Evolutionary conservation across 1,139 yeast genomes (phyloP).

Genomic region (Nakaseomyces kungkrabaensis): DNA sequence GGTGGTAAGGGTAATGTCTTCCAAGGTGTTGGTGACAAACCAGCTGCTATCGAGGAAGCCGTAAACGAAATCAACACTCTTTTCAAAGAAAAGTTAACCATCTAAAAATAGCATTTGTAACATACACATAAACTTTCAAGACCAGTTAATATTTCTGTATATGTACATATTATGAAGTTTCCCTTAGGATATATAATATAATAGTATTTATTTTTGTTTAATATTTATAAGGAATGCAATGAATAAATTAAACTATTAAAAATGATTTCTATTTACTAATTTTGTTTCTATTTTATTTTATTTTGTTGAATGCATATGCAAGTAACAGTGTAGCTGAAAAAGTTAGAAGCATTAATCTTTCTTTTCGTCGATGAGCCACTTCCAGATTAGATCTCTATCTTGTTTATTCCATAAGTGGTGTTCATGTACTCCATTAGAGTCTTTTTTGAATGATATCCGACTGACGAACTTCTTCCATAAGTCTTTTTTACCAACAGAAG

Average conservation of each 20-base stretch:
- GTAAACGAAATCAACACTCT: conserved; percentile 53
- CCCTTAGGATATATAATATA: not conserved
- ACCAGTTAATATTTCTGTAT: not conserved
- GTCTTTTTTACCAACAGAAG: not conserved
- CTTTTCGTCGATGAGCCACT: conserved; percentile 61
- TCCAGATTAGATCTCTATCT: conserved; percentile 53
- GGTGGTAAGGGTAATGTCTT: conserved; percentile 97
- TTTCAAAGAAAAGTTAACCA: conserved; percentile 45
- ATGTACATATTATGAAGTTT: not conserved
- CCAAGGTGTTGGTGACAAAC: conserved; percentile 93
- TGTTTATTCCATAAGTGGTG: conserved; percentile 31
- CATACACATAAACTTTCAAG: not conserved
- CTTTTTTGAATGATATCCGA: not conserved
- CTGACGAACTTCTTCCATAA: not conserved
- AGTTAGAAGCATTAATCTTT: conserved; percentile 19
- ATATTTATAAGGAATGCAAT: not conserved
- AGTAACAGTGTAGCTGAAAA: not conserved
- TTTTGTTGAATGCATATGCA: not conserved
- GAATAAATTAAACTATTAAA: not conserved
- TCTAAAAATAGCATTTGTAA: conserved; percentile 8
- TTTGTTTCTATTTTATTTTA: not conserved
- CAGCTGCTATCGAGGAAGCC: conserved; percentile 60
- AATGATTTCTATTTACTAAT: not conserved
- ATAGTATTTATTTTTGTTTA: not conserved
- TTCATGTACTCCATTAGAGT: not conserved